A percentile compares a stretch with the other conserved stretches of the same genome.
Evolutionary conservation across 2,329 filamentous ascomycete species (phyloP).

Genomic region (Ceratocystis harringtonii): DNA sequence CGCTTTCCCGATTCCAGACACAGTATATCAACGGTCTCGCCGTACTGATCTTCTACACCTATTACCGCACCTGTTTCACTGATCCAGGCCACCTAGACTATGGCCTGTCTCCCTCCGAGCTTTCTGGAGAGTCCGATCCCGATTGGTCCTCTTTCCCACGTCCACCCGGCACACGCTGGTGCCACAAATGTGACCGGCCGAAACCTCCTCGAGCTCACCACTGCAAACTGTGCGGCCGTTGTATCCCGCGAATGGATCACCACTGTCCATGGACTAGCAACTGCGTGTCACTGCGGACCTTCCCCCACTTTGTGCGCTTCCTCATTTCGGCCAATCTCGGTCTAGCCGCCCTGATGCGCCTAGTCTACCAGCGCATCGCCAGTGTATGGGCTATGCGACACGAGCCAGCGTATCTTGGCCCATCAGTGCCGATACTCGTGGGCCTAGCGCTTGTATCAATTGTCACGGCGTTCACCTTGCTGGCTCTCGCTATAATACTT

Average conservation of each 20-base stretch:
- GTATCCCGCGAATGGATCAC: constrained; percentile 71
- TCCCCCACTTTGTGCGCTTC: constrained; percentile 72
- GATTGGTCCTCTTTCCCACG: constrained; percentile 18
- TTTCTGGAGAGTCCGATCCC: constrained; percentile 21
- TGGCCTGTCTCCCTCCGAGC: constrained; percentile 25
- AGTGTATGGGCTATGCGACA: constrained; percentile 49
- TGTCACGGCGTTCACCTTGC: constrained; percentile 42
- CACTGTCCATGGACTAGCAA: constrained; percentile 77
- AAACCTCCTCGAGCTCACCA: constrained; percentile 72
- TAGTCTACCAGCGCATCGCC: constrained; percentile 44
- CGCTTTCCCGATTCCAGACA: constrained; percentile 41
- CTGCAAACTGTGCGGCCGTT: constrained; percentile 60
- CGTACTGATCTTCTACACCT: constrained; percentile 50
- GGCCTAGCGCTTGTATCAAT: constrained; percentile 46
- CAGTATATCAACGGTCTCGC: constrained; percentile 53
- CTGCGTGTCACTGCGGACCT: constrained; percentile 68
- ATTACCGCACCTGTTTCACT: constrained; percentile 45
- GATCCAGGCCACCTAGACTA: constrained; percentile 43
- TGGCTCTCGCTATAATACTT: constrained; percentile 51
- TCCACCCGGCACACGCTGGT: constrained; percentile 39
- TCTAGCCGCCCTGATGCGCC: constrained; percentile 45
- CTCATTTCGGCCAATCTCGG: constrained; percentile 52
- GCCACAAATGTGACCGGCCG: constrained; percentile 56
- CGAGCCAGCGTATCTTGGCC: constrained; percentile 61
- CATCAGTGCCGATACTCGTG: constrained; percentile 41